A percentile compares a stretch with the other conserved stretches of the same genome.
These are phyloP conservation scores for Typha latifolia DNA, from an alignment of 176 grass and related monocot genomes.

Conservation along the genomic window DNA sequence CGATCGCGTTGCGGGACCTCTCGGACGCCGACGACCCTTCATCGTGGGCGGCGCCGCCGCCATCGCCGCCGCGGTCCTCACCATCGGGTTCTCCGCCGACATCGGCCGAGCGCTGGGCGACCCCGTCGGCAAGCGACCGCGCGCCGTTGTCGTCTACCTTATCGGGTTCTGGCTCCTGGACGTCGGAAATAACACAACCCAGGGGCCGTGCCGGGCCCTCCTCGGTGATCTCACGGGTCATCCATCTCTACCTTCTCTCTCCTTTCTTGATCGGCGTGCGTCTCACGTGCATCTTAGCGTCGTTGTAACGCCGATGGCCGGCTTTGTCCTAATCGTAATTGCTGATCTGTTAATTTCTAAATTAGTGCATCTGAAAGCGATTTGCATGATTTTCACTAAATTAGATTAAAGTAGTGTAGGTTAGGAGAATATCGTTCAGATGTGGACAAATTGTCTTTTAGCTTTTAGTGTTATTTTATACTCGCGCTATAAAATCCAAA, in stretches of 20 bases:
- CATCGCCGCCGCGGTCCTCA: constrained; percentile 37
- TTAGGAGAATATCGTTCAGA: no score
- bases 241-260: constrained; percentile 4
- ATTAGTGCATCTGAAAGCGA: no score
- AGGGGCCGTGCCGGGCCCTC: constrained; percentile 71
- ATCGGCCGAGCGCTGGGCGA: constrained; percentile 54
- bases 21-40: constrained; percentile 55
- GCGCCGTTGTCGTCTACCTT: constrained; percentile 60
- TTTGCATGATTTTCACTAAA: no score
- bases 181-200: constrained; percentile 76
- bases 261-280: background rate
- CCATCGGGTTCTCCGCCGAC: constrained; percentile 60
- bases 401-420: no score
- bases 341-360: no score
- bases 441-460: no score
- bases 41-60: constrained; percentile 42
- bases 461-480: no score
- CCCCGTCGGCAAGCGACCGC: constrained; percentile 14
- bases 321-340: no score
- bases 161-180: constrained; percentile 83
- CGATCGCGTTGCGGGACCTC: constrained; percentile 39
- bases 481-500: no score
- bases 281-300: background rate
- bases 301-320: no score
- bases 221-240: constrained; percentile 79